Percentiles rank a stretch among this genome's conserved stretches.
Evolutionary conservation across 441 rosid genomes (phyloP).

Genomic region (Jatropha podagrica): DNA sequence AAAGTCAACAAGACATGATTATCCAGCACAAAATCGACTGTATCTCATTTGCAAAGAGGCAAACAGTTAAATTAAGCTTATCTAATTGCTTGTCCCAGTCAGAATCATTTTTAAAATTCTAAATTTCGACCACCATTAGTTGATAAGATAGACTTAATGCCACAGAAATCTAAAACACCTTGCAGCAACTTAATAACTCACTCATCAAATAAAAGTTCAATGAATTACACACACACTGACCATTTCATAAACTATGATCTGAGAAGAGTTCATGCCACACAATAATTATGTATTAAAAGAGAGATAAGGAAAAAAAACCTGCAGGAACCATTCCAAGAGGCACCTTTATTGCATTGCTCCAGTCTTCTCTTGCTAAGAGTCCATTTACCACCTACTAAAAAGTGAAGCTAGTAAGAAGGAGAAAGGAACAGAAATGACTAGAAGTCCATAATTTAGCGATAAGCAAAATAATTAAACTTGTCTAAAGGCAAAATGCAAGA

Average conservation of each 20-base stretch:
- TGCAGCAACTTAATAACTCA: conserved; percentile 1
- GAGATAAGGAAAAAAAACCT: conserved; percentile 41
- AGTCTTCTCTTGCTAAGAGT: conserved; percentile 79
- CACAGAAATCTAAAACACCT: not conserved
- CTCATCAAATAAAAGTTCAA: not conserved
- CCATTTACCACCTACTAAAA: conserved; percentile 95
- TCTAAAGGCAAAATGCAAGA: not conserved
- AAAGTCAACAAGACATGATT: not conserved
- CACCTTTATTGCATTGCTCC: conserved; percentile 69
- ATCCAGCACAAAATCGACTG: not conserved
- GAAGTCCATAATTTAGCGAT: not conserved
- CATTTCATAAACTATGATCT: not conserved
- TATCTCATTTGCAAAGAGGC: not conserved
- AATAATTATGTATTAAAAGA: conserved; percentile 7
- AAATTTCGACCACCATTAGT: not conserved
- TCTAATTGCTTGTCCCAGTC: not conserved
- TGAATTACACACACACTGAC: not conserved
- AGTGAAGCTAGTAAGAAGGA: conserved; percentile 24
- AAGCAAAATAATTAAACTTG: not conserved
- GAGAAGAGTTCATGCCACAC: not conserved
- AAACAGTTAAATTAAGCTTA: not conserved
- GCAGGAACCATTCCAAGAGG: conserved; percentile 90
- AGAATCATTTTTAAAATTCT: not conserved
- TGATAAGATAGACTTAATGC: not conserved
- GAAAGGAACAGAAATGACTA: conserved; percentile 6